Conservation (phyloP, 768 basidiomycete species). For the Guyanaporus albipodus region DNA sequence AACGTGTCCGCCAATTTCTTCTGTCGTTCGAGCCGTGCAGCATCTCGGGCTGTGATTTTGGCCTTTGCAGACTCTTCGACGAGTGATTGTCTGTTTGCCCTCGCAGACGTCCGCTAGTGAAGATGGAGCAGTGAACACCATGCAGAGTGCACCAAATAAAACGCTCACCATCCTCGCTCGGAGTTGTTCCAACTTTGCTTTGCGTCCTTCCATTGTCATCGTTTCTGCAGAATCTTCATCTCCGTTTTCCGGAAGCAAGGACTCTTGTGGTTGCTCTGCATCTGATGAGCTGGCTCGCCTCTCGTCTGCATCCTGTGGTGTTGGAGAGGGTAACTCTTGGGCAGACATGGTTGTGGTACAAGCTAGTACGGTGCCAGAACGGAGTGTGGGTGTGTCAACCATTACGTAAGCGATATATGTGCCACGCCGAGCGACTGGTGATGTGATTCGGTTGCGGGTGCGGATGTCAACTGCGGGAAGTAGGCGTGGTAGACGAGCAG, state of each 20-base stretch:
- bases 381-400: neutral
- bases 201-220: slow-evolving; percentile 65
- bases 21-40: slow-evolving; percentile 82
- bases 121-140: neutral
- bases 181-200: slow-evolving; percentile 72
- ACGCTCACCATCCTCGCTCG: slow-evolving; percentile 68
- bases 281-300: slow-evolving; percentile 3
- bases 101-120: slow-evolving; percentile 66
- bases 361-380: too few species aligned
- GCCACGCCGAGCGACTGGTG: slow-evolving; percentile 32
- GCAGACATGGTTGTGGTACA: slow-evolving; percentile 10
- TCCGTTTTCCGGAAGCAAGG: slow-evolving; percentile 13
- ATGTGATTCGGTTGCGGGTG: slow-evolving; percentile 33
- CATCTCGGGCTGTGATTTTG: slow-evolving; percentile 74
- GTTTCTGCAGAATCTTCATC: slow-evolving; percentile 13
- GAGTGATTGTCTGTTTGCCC: slow-evolving; percentile 81
- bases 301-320: neutral
- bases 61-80: slow-evolving; percentile 79
- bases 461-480: slow-evolving; percentile 22
- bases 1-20: slow-evolving; percentile 86
- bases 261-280: slow-evolving; percentile 28
- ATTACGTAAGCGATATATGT: slow-evolving; percentile 23
- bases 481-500: slow-evolving; percentile 37
- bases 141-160: neutral
- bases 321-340: slow-evolving; percentile 4